phyloP scores from a whole-genome alignment of 169 alveolate species.

The Cryptosporidium viatorum region DNA sequence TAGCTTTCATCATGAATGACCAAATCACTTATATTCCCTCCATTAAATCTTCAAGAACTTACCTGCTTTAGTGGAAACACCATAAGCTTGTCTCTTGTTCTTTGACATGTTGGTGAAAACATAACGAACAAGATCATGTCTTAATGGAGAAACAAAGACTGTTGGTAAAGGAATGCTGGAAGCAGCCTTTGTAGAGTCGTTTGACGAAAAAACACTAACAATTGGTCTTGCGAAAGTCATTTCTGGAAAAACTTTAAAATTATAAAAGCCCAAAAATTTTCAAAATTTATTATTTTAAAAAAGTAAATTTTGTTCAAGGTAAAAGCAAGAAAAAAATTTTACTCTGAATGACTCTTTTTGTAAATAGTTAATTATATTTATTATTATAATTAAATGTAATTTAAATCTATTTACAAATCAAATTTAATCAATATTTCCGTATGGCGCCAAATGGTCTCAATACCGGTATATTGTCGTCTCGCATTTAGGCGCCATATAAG shows the following conservation, averaged over 20 bases:
- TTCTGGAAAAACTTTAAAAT: neutral
- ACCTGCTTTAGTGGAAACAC: slow-evolving; percentile 91
- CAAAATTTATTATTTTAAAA: neutral
- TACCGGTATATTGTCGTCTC: slow-evolving; percentile 7
- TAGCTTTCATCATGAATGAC: slow-evolving; percentile 38
- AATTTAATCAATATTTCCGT: neutral
- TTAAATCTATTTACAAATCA: neutral
- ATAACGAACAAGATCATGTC: slow-evolving; percentile 96
- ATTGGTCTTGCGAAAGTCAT: slow-evolving; percentile 86
- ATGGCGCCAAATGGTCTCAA: neutral
- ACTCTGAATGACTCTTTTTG: neutral
- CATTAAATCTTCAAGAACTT: neutral
- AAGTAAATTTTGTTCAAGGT: neutral
- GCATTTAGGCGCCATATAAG: neutral
- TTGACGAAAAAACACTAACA: slow-evolving; percentile 85
- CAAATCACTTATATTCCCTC: neutral
- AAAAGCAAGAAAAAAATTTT: too few species aligned
- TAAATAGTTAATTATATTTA: neutral
- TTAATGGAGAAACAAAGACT: slow-evolving; percentile 95
- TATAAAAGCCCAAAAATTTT: neutral
- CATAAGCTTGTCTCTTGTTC: slow-evolving; percentile 97
- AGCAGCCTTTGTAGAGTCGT: slow-evolving; percentile 81
- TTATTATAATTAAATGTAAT: neutral
- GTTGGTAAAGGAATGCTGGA: slow-evolving; percentile 91
- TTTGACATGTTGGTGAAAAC: slow-evolving; percentile 94